Percentiles rank a stretch among this genome's conserved stretches.
phyloP scores from a whole-genome alignment of 2,329 filamentous ascomycete genomes.

The Trichoderma aggressivum region DNA sequence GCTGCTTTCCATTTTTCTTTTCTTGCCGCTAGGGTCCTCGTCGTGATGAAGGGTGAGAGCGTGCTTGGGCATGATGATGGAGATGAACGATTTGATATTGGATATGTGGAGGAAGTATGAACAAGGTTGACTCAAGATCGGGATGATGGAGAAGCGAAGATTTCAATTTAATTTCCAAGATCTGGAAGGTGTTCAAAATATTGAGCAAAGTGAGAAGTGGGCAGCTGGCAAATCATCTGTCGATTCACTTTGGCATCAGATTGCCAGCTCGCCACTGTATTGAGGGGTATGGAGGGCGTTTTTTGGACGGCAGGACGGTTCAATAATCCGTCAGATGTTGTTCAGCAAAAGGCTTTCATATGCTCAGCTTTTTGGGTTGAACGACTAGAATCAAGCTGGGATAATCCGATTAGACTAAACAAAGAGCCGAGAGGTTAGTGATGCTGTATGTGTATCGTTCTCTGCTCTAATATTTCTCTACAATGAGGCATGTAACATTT shows the following conservation, averaged over 20 bases:
- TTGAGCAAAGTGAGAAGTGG: not conserved
- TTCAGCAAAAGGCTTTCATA: not conserved
- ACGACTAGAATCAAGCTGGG: not conserved
- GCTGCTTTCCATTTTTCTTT: not conserved
- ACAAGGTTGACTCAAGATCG: not conserved
- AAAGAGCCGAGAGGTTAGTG: not conserved
- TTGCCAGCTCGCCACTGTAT: not conserved
- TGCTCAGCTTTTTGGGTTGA: not conserved
- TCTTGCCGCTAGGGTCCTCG: not conserved
- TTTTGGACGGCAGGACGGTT: not conserved
- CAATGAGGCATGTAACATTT: not conserved
- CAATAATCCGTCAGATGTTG: not conserved
- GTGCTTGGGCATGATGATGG: not conserved
- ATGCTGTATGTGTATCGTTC: not conserved
- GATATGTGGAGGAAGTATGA: not conserved
- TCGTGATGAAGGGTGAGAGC: not conserved
- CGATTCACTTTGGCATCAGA: slow-evolving; percentile 5
- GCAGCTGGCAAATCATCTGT: not conserved
- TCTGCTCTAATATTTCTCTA: not conserved
- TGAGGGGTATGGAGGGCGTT: not conserved
- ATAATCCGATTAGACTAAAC: not conserved
- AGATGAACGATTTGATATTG: not conserved
- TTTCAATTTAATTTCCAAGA: not conserved
- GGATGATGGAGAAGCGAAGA: not conserved
- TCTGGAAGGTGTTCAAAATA: not conserved